Evolutionary conservation across 441 rosid species (phyloP).

Genomic region (Adansonia rubrostipa): DNA sequence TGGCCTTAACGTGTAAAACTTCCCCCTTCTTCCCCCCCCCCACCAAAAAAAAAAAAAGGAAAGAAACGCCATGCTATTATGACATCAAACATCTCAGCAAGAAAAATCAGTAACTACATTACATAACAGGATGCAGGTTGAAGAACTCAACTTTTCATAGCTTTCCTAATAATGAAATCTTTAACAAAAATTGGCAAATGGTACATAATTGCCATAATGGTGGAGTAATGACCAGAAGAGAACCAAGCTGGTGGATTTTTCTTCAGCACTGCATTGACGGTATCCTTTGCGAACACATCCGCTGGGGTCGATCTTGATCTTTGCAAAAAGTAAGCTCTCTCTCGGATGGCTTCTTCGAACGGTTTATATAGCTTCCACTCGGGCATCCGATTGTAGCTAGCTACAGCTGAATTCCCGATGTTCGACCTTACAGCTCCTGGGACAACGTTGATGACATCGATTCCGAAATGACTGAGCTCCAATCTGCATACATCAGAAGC

Average conservation of each 20-base stretch:
- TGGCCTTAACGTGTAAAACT: too few species aligned
- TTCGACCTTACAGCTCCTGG: conserved; percentile 84
- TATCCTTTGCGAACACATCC: conserved; percentile 69
- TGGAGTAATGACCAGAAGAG: conserved; percentile 11
- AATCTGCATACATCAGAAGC: conserved; percentile 48
- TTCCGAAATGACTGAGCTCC: conserved; percentile 82
- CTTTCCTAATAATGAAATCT: conserved; percentile 18
- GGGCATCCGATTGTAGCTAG: conserved; percentile 60
- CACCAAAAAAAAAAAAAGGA: too few species aligned
- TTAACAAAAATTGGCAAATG: conserved; percentile 1
- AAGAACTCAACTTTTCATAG: conserved; percentile 16
- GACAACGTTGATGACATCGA: conserved; percentile 70
- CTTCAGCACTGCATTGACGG: conserved; percentile 63
- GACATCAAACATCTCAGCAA: conserved; percentile 1
- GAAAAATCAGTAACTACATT: not conserved
- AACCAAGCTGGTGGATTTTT: conserved; percentile 56
- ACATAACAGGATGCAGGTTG: not conserved
- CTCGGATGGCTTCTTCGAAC: conserved; percentile 63
- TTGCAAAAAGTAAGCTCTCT: conserved; percentile 66
- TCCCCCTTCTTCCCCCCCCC: too few species aligned
- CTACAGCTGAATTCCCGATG: conserved; percentile 62
- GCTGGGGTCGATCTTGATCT: conserved; percentile 60
- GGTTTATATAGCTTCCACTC: conserved; percentile 79
- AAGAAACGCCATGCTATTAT: not conserved
- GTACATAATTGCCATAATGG: conserved; percentile 11